Evolutionary conservation across 2,329 filamentous ascomycete species (phyloP).

Genomic region (Calonectria pseudoturangicola): DNA sequence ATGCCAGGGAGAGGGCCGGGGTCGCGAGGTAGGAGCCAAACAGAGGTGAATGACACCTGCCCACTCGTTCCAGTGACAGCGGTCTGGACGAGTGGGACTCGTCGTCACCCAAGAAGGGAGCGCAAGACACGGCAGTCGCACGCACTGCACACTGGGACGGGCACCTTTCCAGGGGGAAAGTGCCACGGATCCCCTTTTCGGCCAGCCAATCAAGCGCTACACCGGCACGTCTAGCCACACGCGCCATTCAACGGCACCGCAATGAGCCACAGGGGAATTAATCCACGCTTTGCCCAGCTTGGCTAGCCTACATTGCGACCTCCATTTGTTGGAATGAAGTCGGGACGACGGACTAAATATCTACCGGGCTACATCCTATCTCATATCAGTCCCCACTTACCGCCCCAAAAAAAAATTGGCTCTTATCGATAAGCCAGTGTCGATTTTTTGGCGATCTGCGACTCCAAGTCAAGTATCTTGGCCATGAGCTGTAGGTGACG

Average conservation of each 20-base stretch:
- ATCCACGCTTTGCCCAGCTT: conserved; percentile 42
- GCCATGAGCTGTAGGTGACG: conserved; percentile 66
- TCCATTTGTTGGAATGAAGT: conserved; percentile 30
- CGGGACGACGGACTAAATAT: conserved; percentile 58
- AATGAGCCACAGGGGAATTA: conserved; percentile 42
- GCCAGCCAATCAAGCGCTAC: conserved; percentile 39
- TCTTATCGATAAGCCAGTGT: conserved; percentile 61
- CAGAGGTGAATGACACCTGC: conserved; percentile 35
- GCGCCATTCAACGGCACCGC: conserved; percentile 21
- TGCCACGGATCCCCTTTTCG: conserved; percentile 50
- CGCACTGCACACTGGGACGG: conserved; percentile 8
- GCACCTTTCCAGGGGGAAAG: conserved; percentile 41
- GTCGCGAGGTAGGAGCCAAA: conserved; percentile 31
- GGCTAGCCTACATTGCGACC: conserved; percentile 40
- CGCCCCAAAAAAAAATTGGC: conserved; percentile 53
- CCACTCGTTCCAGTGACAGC: conserved; percentile 34
- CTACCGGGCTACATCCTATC: conserved; percentile 54
- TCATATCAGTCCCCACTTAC: not conserved
- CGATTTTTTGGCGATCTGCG: conserved; percentile 58
- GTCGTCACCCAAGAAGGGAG: conserved; percentile 35
- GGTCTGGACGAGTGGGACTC: conserved; percentile 9
- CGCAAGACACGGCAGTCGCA: conserved; percentile 38
- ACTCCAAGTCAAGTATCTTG: conserved; percentile 57
- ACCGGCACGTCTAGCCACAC: conserved; percentile 42
- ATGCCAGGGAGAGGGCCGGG: conserved; percentile 45